phyloP scores from a whole-genome alignment of 257 asterid genomes.

The Solanum stenotomum region DNA sequence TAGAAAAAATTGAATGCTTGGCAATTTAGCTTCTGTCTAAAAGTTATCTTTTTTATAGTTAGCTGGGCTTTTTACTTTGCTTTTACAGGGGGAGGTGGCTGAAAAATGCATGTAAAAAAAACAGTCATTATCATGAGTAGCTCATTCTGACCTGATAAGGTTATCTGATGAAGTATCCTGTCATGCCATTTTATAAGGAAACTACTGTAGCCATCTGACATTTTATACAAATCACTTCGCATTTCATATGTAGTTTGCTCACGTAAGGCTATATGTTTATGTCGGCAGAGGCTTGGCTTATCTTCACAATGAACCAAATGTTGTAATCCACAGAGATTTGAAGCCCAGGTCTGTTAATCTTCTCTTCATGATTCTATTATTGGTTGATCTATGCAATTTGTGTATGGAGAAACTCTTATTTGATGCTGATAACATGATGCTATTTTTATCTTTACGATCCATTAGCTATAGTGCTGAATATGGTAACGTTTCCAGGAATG shows the following conservation, averaged over 20 bases:
- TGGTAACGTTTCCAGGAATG: constrained; percentile 55
- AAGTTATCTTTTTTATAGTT: neutral
- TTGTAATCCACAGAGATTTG: constrained; percentile 86
- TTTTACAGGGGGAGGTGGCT: neutral
- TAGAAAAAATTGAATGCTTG: neutral
- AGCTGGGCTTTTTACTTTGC: neutral
- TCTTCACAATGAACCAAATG: constrained; percentile 98
- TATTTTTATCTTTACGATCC: neutral
- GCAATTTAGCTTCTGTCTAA: neutral
- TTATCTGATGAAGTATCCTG: neutral
- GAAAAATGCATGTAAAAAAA: neutral
- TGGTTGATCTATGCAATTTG: neutral
- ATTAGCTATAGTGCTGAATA: constrained; percentile 4
- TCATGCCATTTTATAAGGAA: neutral
- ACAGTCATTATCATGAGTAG: neutral
- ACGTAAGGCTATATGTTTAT: constrained; percentile 7
- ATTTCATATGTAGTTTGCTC: neutral
- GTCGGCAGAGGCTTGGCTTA: constrained; percentile 92
- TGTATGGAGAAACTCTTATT: neutral
- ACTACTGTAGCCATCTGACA: neutral
- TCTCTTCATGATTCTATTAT: constrained; percentile 1
- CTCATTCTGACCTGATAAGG: neutral
- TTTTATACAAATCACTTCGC: neutral
- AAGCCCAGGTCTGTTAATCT: constrained; percentile 71
- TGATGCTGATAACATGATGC: neutral